Evolutionary conservation across 306 rosid species (phyloP).

Genomic region (Abrus pulchellus): DNA sequence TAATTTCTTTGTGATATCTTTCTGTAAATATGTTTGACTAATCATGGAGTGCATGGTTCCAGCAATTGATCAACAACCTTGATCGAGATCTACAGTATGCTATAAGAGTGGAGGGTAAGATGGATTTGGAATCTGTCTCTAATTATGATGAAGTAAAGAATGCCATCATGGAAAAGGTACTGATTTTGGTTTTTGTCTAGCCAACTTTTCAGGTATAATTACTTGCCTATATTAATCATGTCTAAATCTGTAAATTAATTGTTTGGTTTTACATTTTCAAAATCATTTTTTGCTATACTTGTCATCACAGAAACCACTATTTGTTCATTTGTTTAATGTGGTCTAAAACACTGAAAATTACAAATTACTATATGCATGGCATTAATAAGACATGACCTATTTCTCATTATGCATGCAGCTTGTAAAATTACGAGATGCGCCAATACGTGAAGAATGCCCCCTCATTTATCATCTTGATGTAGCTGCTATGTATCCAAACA

Average conservation of each 20-base stretch:
- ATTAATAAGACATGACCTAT: slow-evolving; percentile 32
- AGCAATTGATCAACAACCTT: slow-evolving; percentile 86
- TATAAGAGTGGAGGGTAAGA: slow-evolving; percentile 90
- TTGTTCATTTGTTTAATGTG: slow-evolving; percentile 6
- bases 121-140: slow-evolving; percentile 81
- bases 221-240: slow-evolving; percentile 24
- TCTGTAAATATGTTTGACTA: slow-evolving; percentile 48
- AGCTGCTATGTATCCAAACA: slow-evolving; percentile 99
- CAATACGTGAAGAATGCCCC: slow-evolving; percentile 90
- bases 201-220: slow-evolving; percentile 26
- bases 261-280: slow-evolving; percentile 22
- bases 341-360: slow-evolving; percentile 37
- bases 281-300: background rate
- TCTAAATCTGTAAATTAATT: slow-evolving; percentile 30
- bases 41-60: slow-evolving; percentile 52
- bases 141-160: slow-evolving; percentile 92
- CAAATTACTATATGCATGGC: slow-evolving; percentile 32
- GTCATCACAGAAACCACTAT: background rate
- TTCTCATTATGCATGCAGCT: slow-evolving; percentile 67
- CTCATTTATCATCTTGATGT: slow-evolving; percentile 98
- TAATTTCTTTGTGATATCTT: slow-evolving; percentile 29
- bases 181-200: slow-evolving; percentile 46
- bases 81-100: slow-evolving; percentile 98
- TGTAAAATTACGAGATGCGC: slow-evolving; percentile 71
- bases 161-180: slow-evolving; percentile 90